phyloP scores from a whole-genome alignment of 345 rosid species.

The Brassica rapa region DNA sequence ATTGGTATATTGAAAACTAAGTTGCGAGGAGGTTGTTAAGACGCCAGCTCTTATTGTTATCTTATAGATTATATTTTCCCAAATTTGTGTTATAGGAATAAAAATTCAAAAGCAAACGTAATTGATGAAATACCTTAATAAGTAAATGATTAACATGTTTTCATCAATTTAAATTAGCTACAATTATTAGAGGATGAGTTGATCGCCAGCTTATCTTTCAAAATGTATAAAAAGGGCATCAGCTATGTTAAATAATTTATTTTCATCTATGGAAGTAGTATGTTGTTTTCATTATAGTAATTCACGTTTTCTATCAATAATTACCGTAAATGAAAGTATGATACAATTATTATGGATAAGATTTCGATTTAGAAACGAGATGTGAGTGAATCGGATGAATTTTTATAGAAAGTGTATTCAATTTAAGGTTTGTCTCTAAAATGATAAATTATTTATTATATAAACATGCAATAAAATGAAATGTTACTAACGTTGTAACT shows the following conservation, averaged over 20 bases:
- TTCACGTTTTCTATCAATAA: not conserved
- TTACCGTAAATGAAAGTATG: not conserved
- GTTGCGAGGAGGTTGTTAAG: not conserved
- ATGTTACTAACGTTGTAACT: not conserved
- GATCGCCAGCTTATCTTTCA: conserved; percentile 34
- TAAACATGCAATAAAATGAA: not conserved
- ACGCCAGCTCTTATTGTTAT: not conserved
- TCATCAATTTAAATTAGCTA: not conserved
- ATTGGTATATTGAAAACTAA: not conserved
- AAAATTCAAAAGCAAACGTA: not conserved
- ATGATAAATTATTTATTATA: not conserved
- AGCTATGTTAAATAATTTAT: conserved; percentile 11
- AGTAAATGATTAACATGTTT: conserved; percentile 3
- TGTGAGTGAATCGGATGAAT: conserved; percentile 3
- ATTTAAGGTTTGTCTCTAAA: not conserved
- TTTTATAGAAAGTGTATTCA: not conserved
- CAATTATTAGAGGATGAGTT: conserved; percentile 34
- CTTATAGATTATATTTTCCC: not conserved
- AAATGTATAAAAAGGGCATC: conserved; percentile 5
- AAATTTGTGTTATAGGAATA: not conserved
- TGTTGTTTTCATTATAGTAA: not conserved
- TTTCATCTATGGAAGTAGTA: not conserved
- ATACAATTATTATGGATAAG: not conserved
- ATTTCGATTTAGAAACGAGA: conserved; percentile 16
- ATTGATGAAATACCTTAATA: not conserved